Evolutionary conservation across 225 moss, liverwort and hornwort genomes (phyloP).

Genomic region (Neckera pumila): DNA sequence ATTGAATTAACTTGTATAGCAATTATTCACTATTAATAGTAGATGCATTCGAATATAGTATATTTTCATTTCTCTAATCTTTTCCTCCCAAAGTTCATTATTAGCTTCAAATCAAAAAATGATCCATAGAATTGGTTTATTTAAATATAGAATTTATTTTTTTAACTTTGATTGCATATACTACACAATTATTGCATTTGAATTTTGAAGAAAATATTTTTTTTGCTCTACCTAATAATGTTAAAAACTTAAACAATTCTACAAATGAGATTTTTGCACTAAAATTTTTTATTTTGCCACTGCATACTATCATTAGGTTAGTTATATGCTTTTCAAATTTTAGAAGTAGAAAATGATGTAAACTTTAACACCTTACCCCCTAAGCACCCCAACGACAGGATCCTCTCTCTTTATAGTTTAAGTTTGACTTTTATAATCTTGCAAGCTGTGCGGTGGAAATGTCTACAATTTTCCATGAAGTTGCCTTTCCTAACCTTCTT

Average conservation of each 20-base stretch:
- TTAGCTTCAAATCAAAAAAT: background rate
- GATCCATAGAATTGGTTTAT: background rate
- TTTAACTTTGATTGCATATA: background rate
- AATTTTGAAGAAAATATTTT: background rate
- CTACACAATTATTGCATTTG: rapidly evolving
- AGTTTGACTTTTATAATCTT: no score
- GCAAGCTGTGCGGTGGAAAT: no score
- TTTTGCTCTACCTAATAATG: background rate
- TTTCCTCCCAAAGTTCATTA: background rate
- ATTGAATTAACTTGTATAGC: rapidly evolving
- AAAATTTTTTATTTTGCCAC: background rate
- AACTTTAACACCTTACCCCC: no score
- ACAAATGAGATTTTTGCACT: background rate
- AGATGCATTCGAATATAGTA: background rate
- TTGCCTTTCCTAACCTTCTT: no score
- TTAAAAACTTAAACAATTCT: background rate
- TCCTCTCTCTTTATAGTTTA: no score
- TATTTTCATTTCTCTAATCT: background rate
- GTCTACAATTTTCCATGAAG: no score
- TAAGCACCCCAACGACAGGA: no score
- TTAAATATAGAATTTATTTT: background rate
- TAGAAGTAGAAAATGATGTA: background rate
- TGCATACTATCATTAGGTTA: background rate
- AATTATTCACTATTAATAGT: background rate
- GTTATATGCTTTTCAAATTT: background rate